Base-by-base conservation (phyloP, 345 rosid species). In the Brassica napus region DNA sequence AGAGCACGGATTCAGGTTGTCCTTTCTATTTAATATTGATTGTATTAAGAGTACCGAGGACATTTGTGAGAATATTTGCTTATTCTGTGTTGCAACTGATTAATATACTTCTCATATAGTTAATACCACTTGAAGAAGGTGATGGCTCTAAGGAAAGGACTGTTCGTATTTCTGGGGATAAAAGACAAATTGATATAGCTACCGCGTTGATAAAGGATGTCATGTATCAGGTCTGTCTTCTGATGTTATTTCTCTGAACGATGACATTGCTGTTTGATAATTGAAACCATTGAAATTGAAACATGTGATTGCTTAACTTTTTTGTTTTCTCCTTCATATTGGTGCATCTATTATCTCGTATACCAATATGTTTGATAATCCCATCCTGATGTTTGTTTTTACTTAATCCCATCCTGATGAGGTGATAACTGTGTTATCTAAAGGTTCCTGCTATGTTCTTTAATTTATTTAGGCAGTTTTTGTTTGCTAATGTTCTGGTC, bases 1-100 rank as follows among this genome's bases (percentile, higher is more conserved):
- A 92, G 98, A 79, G 94, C 98, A 59, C 98, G 97, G 16, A 94
- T 94, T 73, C 98, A 94, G 98, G 98, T 94, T 83, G 74, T 79
- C 78, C 84, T 75, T 80, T 71, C 12, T 24, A 18, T 72, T 18
- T 10, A 24, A 7, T 71, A 32, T 65, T 71, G 21, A 35, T 6
- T 55, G 15, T 35, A 16, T 55, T 10, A 11, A 37, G 5, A 79
- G 37, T 66, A 65, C 62, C 34, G 68, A 72, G 24, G 42, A 42
- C 11, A 3, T 12, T 4, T 3, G 26, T 14, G 55, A 49, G 0
- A 23, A 4, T 71, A 24, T 65, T 58, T 16, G 6, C 28, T 28
- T 30, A 34, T 31, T 62, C 8, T 14, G 66, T 77, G 30, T 15
- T 28, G 64, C 6, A 21, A 4, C 77, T 86, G 66, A 85, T 68